Conservation (phyloP, 495 filamentous ascomycete genomes). For the Penicillium ochrochloron region DNA sequence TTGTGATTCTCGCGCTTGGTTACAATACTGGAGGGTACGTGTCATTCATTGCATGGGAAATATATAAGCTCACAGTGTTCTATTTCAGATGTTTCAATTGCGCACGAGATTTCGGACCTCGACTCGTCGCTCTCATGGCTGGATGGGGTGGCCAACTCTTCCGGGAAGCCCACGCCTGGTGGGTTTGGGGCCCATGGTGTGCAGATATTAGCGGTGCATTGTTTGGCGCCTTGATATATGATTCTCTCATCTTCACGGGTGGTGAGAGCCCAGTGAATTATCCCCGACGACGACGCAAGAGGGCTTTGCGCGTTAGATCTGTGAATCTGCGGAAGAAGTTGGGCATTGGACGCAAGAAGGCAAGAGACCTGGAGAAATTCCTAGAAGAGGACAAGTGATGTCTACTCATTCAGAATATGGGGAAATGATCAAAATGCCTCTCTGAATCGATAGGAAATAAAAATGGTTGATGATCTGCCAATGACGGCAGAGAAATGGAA, state of each 20-base stretch:
- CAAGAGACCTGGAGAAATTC: conserved; percentile 6
- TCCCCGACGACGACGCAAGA: conserved; percentile 15
- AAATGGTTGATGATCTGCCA: too few relatives aligned
- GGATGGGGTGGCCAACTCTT: conserved; percentile 51
- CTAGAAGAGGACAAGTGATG: neutral
- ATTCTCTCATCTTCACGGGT: conserved; percentile 41
- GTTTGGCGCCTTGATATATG: conserved; percentile 56
- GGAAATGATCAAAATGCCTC: too few relatives aligned
- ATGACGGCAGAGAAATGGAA: too few relatives aligned
- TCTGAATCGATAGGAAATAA: too few relatives aligned
- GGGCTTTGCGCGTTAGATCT: conserved; percentile 11
- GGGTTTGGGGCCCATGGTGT: conserved; percentile 57
- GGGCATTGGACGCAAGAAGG: conserved; percentile 9
- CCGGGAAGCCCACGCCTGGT: conserved; percentile 53
- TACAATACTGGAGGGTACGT: conserved; percentile 33
- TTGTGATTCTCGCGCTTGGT: conserved; percentile 24
- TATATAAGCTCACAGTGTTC: conserved; percentile 51
- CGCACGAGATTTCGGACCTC: conserved; percentile 60
- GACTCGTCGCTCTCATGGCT: conserved; percentile 55
- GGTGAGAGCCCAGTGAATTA: conserved; percentile 19
- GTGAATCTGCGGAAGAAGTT: conserved; percentile 14
- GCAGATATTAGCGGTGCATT: conserved; percentile 52
- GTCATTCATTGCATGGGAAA: conserved; percentile 28
- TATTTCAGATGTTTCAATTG: conserved; percentile 59
- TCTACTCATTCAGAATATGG: neutral